phyloP scores from a whole-genome alignment of 2,329 filamentous ascomycete species.

The Aspergillus intermedius region DNA sequence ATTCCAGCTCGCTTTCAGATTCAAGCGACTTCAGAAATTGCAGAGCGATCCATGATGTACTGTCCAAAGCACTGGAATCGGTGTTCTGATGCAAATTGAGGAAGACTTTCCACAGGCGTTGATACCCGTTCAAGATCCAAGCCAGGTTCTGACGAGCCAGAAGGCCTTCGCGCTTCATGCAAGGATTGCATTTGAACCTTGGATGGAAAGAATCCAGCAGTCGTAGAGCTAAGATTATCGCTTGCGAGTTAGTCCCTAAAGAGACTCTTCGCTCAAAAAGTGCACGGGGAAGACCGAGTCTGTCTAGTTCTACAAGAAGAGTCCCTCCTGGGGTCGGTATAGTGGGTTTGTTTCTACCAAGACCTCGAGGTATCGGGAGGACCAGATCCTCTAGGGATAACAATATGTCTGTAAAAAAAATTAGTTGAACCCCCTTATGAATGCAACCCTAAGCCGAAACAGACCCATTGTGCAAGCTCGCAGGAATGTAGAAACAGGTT shows the following conservation, averaged over 20 bases:
- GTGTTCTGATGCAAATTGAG: conserved; percentile 21
- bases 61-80: conserved; percentile 9
- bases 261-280: conserved; percentile 18
- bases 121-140: conserved; percentile 28
- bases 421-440: conserved; percentile 10
- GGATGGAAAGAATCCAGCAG: conserved; percentile 27
- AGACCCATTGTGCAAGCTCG: conserved; percentile 32
- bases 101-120: conserved; percentile 26
- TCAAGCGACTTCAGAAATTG: conserved; percentile 22
- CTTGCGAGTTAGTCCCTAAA: conserved; percentile 23
- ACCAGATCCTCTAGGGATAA: conserved; percentile 33
- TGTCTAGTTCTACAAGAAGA: conserved; percentile 25
- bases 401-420: conserved; percentile 37
- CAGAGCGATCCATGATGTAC: conserved; percentile 15
- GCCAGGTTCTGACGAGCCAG: conserved; percentile 27
- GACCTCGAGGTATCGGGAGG: conserved; percentile 4
- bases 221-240: conserved; percentile 18
- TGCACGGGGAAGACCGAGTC: conserved; percentile 24
- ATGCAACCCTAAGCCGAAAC: conserved; percentile 12
- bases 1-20: conserved; percentile 16
- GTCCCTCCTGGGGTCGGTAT: conserved; percentile 21
- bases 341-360: conserved; percentile 10
- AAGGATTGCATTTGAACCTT: conserved; percentile 1
- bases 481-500: conserved; percentile 27
- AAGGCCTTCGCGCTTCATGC: conserved; percentile 12